Base-by-base conservation (phyloP, 352 stramenopile species). In the Pythium pyrilobum region DNA sequence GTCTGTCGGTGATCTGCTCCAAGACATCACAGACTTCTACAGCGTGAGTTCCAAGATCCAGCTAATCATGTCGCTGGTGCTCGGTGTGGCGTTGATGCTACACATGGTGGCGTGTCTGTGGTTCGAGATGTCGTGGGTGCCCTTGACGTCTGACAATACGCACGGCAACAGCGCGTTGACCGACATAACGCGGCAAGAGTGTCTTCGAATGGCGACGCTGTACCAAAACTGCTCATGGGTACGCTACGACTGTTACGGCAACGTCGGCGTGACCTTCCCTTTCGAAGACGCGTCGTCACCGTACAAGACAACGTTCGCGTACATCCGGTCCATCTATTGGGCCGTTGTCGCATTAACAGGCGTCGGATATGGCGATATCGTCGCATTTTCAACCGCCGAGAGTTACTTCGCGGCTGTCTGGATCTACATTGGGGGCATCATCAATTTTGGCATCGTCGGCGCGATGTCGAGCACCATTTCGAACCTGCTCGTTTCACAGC, bases 391-490 rank as follows among this genome's bases (percentile, higher is more conserved):
- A 2, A 92, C 82, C 1, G 51, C 67, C 0, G 80, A 92, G 46
- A 89, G 67, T 29, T 78, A 79, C 21, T 91, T 87, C 31, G 80
- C 82, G 0, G 76, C 80, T 8, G 18, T 85, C 0, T 92, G 82
- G 82, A 85, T 89, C 47, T 92, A 85, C 50, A 37, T 88, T 0
- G 76, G 77, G 5, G 77, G 77, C 2, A 72, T 91, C 25, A 72
- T 92, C 47, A 92, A 92, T 53, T 92, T 89, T 59, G 78, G 66
- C 5, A 73, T 88, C 10, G 71, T 92, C 2, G 82, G 80, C 1
- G 82, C 82, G 1, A 92, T 92, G 74, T 92, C 80, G 4, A 89
- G 73, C 38, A 89, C 74, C 0, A 85, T 92, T 47, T 75, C 78
- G 1, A 87, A 80, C n/a, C 66, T 85, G 1, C 72, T 87, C 29